Conservation (phyloP, 2,329 filamentous ascomycete species). For the Corinectria fuckeliana region DNA sequence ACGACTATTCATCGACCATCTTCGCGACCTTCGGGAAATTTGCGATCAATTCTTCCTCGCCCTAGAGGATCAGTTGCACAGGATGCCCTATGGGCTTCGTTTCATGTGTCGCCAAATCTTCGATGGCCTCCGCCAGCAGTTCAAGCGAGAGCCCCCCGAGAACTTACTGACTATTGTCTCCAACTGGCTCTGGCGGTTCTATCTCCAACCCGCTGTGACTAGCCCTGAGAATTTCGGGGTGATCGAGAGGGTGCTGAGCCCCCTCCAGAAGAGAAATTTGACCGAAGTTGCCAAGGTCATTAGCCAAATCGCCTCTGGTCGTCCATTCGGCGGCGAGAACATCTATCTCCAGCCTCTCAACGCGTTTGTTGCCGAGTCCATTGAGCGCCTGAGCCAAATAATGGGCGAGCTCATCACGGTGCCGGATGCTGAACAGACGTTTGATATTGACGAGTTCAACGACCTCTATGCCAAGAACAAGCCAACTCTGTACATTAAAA, state of each 20-base stretch:
- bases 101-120: slow-evolving; percentile 89
- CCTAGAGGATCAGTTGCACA: slow-evolving; percentile 81
- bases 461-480: slow-evolving; percentile 96
- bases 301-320: slow-evolving; percentile 84
- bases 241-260: slow-evolving; percentile 85
- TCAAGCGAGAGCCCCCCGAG: slow-evolving; percentile 79
- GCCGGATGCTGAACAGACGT: slow-evolving; percentile 85
- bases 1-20: slow-evolving; percentile 89
- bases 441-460: slow-evolving; percentile 99
- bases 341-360: slow-evolving; percentile 96
- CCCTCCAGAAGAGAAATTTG: slow-evolving; percentile 91
- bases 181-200: slow-evolving; percentile 93
- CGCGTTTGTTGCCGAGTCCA: slow-evolving; percentile 84
- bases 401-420: slow-evolving; percentile 82
- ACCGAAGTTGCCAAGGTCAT: slow-evolving; percentile 91
- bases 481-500: slow-evolving; percentile 98
- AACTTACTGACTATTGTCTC: slow-evolving; percentile 83
- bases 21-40: slow-evolving; percentile 93
- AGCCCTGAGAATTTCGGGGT: slow-evolving; percentile 93
- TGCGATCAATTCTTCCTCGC: slow-evolving; percentile 87
- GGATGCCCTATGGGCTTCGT: slow-evolving; percentile 91
- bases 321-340: slow-evolving; percentile 91
- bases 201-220: slow-evolving; percentile 87
- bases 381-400: slow-evolving; percentile 78
- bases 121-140: slow-evolving; percentile 76